Conservation (phyloP, 768 basidiomycete genomes). For the Naganishia onofrii region DNA sequence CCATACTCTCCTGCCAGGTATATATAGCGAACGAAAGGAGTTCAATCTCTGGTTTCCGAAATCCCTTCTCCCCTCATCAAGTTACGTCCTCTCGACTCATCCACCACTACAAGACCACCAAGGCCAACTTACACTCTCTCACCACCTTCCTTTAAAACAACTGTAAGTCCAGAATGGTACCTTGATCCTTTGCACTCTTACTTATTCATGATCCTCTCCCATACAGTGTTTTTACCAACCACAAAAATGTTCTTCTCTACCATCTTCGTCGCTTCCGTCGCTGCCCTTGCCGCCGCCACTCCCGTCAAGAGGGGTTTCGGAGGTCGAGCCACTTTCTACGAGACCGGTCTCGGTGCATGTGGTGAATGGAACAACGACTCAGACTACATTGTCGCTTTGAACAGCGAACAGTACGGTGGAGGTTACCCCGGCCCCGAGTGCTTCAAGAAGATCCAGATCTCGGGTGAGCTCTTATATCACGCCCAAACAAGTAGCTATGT, state of each 20-base stretch:
- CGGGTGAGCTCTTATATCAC: slow-evolving; percentile 55
- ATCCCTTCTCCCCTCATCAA: not conserved
- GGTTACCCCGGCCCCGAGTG: slow-evolving; percentile 67
- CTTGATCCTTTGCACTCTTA: not conserved
- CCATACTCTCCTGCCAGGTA: slow-evolving; percentile 8
- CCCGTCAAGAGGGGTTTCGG: slow-evolving; percentile 38
- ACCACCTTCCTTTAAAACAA: slow-evolving; percentile 8
- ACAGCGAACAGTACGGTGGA: slow-evolving; percentile 57
- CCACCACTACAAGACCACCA: not conserved
- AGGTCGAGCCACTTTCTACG: slow-evolving; percentile 53
- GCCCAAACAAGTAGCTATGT: not conserved
- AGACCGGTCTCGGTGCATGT: slow-evolving; percentile 56
- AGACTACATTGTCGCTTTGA: slow-evolving; percentile 31
- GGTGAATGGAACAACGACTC: slow-evolving; percentile 44
- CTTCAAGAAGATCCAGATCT: slow-evolving; percentile 61
- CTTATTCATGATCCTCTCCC: not conserved
- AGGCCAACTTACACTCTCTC: slow-evolving; percentile 20
- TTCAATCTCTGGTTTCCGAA: not conserved
- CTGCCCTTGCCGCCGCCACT: slow-evolving; percentile 25
- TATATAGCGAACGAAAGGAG: slow-evolving; percentile 2
- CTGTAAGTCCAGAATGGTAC: not conserved
- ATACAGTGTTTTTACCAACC: not conserved
- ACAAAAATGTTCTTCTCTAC: slow-evolving; percentile 30
- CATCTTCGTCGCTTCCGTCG: slow-evolving; percentile 32
- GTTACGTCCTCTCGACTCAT: slow-evolving; percentile 9